These are phyloP conservation scores for Trametes punicea DNA, from an alignment of 768 basidiomycete genomes.

Conservation along the genomic window DNA sequence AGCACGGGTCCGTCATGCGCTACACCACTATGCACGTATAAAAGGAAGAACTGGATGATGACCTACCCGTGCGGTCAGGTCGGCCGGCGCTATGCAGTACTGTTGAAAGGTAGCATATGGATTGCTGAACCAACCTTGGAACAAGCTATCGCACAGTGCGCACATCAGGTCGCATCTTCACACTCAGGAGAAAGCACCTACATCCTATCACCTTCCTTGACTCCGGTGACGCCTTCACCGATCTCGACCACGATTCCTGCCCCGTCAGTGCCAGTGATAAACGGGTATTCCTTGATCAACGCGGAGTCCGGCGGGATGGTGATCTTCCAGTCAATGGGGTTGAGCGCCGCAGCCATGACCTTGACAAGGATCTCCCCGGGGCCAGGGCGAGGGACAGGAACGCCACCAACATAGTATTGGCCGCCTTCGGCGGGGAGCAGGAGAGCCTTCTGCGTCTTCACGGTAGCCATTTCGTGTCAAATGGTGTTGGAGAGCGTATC, in stretches of 20 bases:
- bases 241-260: constrained; percentile 39
- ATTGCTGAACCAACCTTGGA: constrained; percentile 14
- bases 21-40: neutral
- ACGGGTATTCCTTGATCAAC: constrained; percentile 35
- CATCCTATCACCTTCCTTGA: constrained; percentile 39
- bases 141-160: constrained; percentile 8
- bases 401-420: constrained; percentile 26
- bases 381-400: constrained; percentile 37
- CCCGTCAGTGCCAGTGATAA: constrained; percentile 36
- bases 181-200: constrained; percentile 24
- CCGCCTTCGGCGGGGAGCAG: neutral
- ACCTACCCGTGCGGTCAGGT: constrained; percentile 23
- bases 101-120: constrained; percentile 24
- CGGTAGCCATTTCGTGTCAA: no score
- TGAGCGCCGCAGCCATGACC: constrained; percentile 28
- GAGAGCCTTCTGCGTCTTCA: constrained; percentile 21
- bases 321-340: constrained; percentile 34
- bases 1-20: no score
- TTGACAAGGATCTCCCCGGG: constrained; percentile 33
- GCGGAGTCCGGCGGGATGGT: constrained; percentile 31
- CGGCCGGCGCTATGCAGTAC: constrained; percentile 25
- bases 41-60: neutral
- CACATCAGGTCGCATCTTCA: neutral
- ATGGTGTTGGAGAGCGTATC: no score
- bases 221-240: constrained; percentile 36